Evolutionary conservation across 2,329 filamentous ascomycete genomes (phyloP).

Genomic region (Botryotinia narcissicola): DNA sequence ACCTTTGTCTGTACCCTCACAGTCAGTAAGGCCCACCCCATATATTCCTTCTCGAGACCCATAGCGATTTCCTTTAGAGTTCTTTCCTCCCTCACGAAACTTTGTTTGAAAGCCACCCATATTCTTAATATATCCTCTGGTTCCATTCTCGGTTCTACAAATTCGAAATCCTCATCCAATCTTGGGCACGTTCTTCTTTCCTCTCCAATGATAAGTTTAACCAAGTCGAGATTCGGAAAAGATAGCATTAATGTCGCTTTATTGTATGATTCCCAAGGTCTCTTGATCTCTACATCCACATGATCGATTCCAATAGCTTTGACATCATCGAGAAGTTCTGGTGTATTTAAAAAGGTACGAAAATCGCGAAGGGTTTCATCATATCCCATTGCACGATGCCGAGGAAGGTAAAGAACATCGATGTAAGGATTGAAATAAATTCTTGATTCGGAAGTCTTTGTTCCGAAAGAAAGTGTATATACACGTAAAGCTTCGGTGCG

Average conservation of each 20-base stretch:
- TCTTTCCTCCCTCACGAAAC: slow-evolving; percentile 32
- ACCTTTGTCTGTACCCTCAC: slow-evolving; percentile 29
- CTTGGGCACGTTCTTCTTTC: not conserved
- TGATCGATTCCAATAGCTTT: slow-evolving; percentile 47
- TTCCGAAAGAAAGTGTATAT: slow-evolving; percentile 42
- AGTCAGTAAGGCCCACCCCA: slow-evolving; percentile 29
- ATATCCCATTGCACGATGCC: slow-evolving; percentile 40
- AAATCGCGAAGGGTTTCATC: slow-evolving; percentile 44
- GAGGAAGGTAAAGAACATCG: slow-evolving; percentile 37
- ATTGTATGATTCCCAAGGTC: slow-evolving; percentile 52
- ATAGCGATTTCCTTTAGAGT: slow-evolving; percentile 30
- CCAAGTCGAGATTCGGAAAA: slow-evolving; percentile 39
- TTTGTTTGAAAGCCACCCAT: slow-evolving; percentile 35
- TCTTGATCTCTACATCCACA: slow-evolving; percentile 44
- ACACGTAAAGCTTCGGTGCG: slow-evolving; percentile 43
- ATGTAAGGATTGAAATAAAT: slow-evolving; percentile 36
- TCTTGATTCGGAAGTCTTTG: slow-evolving; percentile 32
- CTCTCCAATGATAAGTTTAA: slow-evolving; percentile 30
- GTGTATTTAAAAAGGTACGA: slow-evolving; percentile 38
- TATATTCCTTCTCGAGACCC: slow-evolving; percentile 29
- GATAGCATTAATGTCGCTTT: slow-evolving; percentile 47
- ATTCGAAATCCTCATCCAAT: slow-evolving; percentile 25
- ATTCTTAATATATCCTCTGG: slow-evolving; percentile 29
- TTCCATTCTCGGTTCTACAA: slow-evolving; percentile 26
- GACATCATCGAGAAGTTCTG: slow-evolving; percentile 39